Conservation (phyloP, 2,329 filamentous ascomycete species). For the Fusarium sp. region DNA sequence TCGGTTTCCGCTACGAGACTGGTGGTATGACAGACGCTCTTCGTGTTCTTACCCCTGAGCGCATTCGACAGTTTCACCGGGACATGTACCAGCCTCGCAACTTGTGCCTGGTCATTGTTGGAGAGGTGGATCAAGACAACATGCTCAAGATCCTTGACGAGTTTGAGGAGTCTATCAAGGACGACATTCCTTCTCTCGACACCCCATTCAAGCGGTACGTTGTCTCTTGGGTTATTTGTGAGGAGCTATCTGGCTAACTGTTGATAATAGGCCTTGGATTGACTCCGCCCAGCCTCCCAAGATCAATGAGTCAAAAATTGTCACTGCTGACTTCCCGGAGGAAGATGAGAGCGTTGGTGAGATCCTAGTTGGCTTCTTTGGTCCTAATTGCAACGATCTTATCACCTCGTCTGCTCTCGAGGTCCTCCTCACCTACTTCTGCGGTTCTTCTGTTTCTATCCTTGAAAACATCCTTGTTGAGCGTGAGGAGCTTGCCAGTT, state of each 20-base stretch:
- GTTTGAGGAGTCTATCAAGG: slow-evolving; percentile 89
- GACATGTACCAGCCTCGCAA: slow-evolving; percentile 99
- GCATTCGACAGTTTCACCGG: slow-evolving; percentile 93
- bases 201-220: slow-evolving; percentile 77
- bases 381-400: slow-evolving; percentile 81
- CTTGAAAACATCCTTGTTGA: slow-evolving; percentile 94
- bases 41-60: slow-evolving; percentile 85
- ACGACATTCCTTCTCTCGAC: slow-evolving; percentile 81
- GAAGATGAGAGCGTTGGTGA: slow-evolving; percentile 96
- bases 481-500: slow-evolving; percentile 90
- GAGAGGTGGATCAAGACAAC: slow-evolving; percentile 86
- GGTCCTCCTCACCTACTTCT: slow-evolving; percentile 86
- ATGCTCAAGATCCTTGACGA: slow-evolving; percentile 84
- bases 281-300: slow-evolving; percentile 84
- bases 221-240: background rate
- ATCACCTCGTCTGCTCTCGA: slow-evolving; percentile 79
- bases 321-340: slow-evolving; percentile 92
- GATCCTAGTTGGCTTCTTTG: slow-evolving; percentile 86
- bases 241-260: slow-evolving; percentile 14
- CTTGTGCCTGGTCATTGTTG: slow-evolving; percentile 89
- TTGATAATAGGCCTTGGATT: slow-evolving; percentile 76
- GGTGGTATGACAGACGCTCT: slow-evolving; percentile 96
- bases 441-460: slow-evolving; percentile 91
- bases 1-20: slow-evolving; percentile 98
- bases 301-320: slow-evolving; percentile 77